Conservation (phyloP, 169 alveolate species). For the Plasmodium adleri region DNA sequence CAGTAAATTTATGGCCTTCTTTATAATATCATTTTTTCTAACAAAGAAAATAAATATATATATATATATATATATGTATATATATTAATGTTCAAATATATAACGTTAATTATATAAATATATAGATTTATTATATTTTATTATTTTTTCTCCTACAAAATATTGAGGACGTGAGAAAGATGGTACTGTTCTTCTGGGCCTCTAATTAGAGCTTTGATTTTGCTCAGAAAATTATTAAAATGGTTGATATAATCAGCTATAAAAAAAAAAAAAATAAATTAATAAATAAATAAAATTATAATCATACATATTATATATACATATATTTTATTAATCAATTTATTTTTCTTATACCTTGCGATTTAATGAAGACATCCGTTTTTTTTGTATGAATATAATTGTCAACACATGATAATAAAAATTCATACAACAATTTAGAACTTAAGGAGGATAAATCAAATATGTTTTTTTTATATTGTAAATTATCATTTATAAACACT, state of each 20-base stretch:
- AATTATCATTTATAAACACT: constrained; percentile 38
- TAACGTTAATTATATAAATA: not conserved
- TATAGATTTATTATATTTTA: not conserved
- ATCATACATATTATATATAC: not conserved
- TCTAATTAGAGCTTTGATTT: constrained; percentile 46
- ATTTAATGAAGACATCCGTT: constrained; percentile 12
- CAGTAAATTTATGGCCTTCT: constrained; percentile 36
- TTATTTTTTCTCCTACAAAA: constrained; percentile 20
- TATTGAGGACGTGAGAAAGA: constrained; percentile 20
- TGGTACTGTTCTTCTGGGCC: constrained; percentile 42
- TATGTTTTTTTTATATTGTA: constrained; percentile 29
- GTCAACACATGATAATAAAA: constrained; percentile 39
- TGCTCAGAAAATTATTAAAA: constrained; percentile 42
- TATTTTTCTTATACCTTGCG: constrained; percentile 25
- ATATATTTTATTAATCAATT: not conserved
- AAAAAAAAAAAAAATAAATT: not conserved
- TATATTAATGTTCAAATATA: not conserved
- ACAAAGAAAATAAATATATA: not conserved
- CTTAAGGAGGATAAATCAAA: constrained; percentile 24
- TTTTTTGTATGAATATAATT: constrained; percentile 46
- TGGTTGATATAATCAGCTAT: constrained; percentile 45
- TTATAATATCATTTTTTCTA: constrained; percentile 47
- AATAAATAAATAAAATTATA: too few species aligned
- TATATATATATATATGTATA: not conserved
- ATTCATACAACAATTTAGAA: constrained; percentile 37